Percentiles rank a stretch among this genome's conserved stretches.
Conservation (phyloP, 2,329 filamentous ascomycete species). For the Aspergillus texensis region DNA sequence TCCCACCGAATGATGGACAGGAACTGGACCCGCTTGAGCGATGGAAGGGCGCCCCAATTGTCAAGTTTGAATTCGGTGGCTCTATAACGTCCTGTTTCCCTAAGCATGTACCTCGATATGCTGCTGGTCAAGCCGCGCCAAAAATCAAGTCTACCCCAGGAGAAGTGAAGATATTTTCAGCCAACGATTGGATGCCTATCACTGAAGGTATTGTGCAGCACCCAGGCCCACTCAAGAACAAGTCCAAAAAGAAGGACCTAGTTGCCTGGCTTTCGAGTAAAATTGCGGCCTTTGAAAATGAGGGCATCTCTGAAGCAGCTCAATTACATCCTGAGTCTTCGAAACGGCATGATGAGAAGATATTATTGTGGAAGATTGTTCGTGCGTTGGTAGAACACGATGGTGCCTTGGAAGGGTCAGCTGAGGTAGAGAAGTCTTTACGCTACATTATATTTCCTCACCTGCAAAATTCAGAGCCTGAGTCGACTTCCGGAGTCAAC, state of each 20-base stretch:
- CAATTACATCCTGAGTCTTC: conserved; percentile 52
- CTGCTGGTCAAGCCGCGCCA: conserved; percentile 70
- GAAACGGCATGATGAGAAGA: conserved; percentile 76
- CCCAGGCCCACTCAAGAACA: conserved; percentile 84
- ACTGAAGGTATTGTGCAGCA: conserved; percentile 76
- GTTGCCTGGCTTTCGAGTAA: conserved; percentile 76
- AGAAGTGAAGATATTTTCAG: conserved; percentile 74
- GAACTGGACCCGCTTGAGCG: conserved; percentile 75
- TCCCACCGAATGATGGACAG: conserved; percentile 58
- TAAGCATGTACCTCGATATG: conserved; percentile 83
- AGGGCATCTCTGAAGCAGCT: conserved; percentile 49
- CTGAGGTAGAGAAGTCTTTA: conserved; percentile 72
- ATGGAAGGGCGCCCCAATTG: conserved; percentile 87
- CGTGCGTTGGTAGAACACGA: conserved; percentile 83
- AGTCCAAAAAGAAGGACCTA: conserved; percentile 94
- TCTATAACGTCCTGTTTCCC: conserved; percentile 83
- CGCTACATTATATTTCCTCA: conserved; percentile 72
- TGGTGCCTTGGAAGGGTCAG: conserved; percentile 73
- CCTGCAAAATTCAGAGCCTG: conserved; percentile 35
- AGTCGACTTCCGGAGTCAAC: conserved; percentile 26
- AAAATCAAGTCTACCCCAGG: conserved; percentile 82
- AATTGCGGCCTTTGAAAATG: conserved; percentile 72
- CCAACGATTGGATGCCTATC: conserved; percentile 73
- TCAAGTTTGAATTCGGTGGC: conserved; percentile 87
- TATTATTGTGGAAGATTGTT: conserved; percentile 85